These are phyloP conservation scores for Lachnellula willkommii DNA, from an alignment of 2,329 filamentous ascomycete genomes.

Conservation along the genomic window DNA sequence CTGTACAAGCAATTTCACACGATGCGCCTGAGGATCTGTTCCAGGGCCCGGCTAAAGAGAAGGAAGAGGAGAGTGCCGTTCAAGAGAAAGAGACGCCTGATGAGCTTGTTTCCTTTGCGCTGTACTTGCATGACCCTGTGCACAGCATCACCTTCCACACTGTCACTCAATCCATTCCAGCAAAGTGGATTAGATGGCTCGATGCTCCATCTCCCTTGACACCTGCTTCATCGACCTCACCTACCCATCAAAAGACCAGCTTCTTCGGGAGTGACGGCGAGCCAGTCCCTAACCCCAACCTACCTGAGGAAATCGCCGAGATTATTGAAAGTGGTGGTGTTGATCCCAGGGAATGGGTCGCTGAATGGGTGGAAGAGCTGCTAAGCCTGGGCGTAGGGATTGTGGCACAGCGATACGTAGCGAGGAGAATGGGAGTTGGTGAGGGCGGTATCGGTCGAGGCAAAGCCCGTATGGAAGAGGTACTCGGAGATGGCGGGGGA, in stretches of 20 bases:
- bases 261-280: conserved; percentile 42
- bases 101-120: conserved; percentile 64
- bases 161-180: conserved; percentile 76
- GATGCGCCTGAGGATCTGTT: conserved; percentile 64
- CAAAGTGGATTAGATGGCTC: conserved; percentile 85
- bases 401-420: conserved; percentile 92
- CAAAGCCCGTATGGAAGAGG: conserved; percentile 53
- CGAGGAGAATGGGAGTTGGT: conserved; percentile 90
- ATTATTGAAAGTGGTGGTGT: conserved; percentile 73
- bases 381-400: conserved; percentile 74
- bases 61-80: conserved; percentile 47
- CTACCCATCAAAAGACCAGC: conserved; percentile 23
- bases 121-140: conserved; percentile 81
- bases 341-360: conserved; percentile 93
- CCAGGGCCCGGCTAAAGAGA: conserved; percentile 51
- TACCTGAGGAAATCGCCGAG: conserved; percentile 80
- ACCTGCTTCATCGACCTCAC: conserved; percentile 36
- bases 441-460: conserved; percentile 63
- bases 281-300: conserved; percentile 37
- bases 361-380: conserved; percentile 92
- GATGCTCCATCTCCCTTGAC: conserved; percentile 63
- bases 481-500: conserved; percentile 52
- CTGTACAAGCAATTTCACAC: conserved; percentile 80
- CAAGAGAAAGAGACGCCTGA: conserved; percentile 49
- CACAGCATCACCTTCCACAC: conserved; percentile 85